These are phyloP conservation scores for Edaphochlamys debaryana DNA, from an alignment of 139 green algal species.

Conservation along the genomic window DNA sequence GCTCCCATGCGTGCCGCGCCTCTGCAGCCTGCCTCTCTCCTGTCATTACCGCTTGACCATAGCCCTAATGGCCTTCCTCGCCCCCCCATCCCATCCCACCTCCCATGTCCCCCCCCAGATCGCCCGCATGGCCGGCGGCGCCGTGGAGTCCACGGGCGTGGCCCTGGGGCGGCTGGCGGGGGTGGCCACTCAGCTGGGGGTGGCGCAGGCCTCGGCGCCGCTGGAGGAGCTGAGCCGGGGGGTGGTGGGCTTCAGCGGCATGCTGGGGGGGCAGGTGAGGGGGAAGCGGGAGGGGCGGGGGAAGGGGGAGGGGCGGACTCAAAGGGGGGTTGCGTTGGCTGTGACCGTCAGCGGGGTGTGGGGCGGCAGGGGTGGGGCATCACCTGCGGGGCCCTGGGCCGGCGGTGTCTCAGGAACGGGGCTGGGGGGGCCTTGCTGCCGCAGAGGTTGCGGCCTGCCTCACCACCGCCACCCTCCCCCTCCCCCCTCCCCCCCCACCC, in stretches of 20 bases:
- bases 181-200: slow-evolving; percentile 61
- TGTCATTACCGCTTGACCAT: neutral
- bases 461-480: no score
- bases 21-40: neutral
- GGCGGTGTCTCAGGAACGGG: no score
- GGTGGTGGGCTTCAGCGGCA: slow-evolving; percentile 51
- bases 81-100: neutral
- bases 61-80: neutral
- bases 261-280: slow-evolving; percentile 53
- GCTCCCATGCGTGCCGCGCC: neutral
- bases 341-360: no score
- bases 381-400: no score
- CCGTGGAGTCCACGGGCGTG: slow-evolving; percentile 58
- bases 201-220: slow-evolving; percentile 47
- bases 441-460: no score
- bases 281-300: neutral
- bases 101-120: slow-evolving; percentile 68
- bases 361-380: no score
- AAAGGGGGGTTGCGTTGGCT: no score
- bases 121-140: slow-evolving; percentile 61
- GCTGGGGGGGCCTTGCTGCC: no score
- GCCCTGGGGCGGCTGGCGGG: slow-evolving; percentile 62
- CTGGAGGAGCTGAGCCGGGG: slow-evolving; percentile 62
- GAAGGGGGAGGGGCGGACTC: neutral
- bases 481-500: no score